Percentiles rank a stretch among this genome's conserved stretches.
Conservation (phyloP, 371 early-diverging fungal genomes). For the Batrachochytrium dendrobatidis region DNA sequence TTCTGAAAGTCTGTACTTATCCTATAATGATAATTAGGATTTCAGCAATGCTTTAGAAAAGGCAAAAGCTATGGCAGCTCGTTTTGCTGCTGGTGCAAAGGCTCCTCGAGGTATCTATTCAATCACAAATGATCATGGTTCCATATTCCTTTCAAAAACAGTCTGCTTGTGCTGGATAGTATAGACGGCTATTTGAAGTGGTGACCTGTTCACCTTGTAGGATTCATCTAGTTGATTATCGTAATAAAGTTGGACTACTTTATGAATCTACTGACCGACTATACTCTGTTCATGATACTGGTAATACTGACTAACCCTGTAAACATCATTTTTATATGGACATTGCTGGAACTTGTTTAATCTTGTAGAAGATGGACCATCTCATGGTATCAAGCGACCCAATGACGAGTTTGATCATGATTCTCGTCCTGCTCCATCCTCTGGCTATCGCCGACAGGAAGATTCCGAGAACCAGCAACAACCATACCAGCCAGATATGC, state of each 20-base stretch:
- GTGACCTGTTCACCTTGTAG: neutral
- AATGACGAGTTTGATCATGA: constrained; percentile 12
- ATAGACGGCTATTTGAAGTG: neutral
- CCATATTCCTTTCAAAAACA: neutral
- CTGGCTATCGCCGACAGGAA: constrained; percentile 24
- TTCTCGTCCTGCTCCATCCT: constrained; percentile 14
- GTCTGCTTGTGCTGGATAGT: neutral
- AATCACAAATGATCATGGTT: neutral
- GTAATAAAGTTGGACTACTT: neutral
- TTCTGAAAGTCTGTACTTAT: too few species aligned
- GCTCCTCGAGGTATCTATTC: constrained; percentile 4
- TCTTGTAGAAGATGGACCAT: neutral
- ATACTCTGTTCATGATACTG: neutral
- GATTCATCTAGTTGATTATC: neutral
- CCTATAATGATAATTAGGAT: constrained; percentile 31
- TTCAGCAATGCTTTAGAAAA: constrained; percentile 67
- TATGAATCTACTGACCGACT: neutral
- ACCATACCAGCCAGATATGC: too few species aligned
- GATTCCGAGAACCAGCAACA: constrained; percentile 30
- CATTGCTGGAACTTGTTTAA: too few species aligned
- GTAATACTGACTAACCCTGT: neutral
- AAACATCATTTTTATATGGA: too few species aligned
- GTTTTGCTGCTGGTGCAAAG: constrained; percentile 42
- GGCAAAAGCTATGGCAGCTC: constrained; percentile 79
- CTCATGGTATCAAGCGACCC: constrained; percentile 10